Conservation (phyloP, 164 flowering plant genomes). For the Euptelea pleiosperma region DNA sequence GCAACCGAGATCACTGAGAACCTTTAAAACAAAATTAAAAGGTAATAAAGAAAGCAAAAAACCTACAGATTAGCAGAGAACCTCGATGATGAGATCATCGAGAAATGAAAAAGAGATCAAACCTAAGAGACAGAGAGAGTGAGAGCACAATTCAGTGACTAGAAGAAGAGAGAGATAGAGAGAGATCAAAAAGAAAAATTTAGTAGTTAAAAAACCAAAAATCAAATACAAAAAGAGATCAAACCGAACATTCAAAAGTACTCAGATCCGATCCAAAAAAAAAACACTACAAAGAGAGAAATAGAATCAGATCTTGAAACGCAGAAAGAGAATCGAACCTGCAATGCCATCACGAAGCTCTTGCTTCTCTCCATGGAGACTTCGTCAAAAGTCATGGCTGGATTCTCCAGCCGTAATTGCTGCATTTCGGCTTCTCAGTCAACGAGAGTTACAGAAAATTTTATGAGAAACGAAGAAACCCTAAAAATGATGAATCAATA, state of each 20-base stretch:
- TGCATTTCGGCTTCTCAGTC: constrained; percentile 29
- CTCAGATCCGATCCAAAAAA: no score
- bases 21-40: neutral
- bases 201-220: no score
- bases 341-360: constrained; percentile 76
- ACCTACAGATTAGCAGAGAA: neutral
- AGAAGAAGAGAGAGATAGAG: no score
- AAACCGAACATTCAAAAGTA: no score
- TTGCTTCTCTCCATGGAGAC: constrained; percentile 87
- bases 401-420: constrained; percentile 28
- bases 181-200: no score
- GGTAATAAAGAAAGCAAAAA: neutral
- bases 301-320: no score
- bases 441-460: neutral
- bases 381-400: constrained; percentile 77
- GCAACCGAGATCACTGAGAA: no score
- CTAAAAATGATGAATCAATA: no score
- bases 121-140: neutral
- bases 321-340: constrained; percentile 34
- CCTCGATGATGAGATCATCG: neutral
- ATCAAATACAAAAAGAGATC: no score
- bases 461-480: neutral
- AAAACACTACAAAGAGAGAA: no score
- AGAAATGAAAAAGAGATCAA: no score
- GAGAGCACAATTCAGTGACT: no score